These are phyloP conservation scores for Hymenoscyphus scutula DNA, from an alignment of 2,329 filamentous ascomycete genomes.

Conservation along the genomic window DNA sequence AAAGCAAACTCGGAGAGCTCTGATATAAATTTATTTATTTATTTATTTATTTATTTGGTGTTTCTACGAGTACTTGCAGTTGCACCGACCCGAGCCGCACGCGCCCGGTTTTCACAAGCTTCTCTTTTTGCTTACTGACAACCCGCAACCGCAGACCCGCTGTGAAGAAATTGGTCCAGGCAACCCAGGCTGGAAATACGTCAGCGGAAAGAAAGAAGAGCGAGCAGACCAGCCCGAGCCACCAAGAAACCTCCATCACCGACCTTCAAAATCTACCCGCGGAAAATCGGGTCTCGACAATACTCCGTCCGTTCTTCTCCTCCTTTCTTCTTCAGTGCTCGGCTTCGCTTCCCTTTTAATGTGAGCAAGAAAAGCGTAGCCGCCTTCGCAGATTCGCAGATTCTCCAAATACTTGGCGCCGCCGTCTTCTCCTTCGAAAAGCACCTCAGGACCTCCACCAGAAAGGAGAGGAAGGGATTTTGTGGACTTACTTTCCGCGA, in stretches of 20 bases:
- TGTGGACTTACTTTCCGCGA: conserved; percentile 11
- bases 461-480: conserved; percentile 16
- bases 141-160: neutral
- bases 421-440: conserved; percentile 5
- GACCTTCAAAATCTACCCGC: conserved; percentile 3
- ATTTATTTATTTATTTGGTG: neutral
- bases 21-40: neutral
- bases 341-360: conserved; percentile 8
- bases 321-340: neutral
- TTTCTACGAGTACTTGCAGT: neutral
- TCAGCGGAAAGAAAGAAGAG: conserved; percentile 18
- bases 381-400: conserved; percentile 6
- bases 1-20: neutral
- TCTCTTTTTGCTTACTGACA: neutral
- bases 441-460: conserved; percentile 2
- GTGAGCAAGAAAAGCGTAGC: conserved; percentile 6
- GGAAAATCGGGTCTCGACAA: neutral
- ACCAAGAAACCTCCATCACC: conserved; percentile 6
- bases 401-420: conserved; percentile 20
- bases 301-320: neutral
- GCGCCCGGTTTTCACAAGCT: conserved; percentile 13
- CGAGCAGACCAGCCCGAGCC: too few species aligned
- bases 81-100: neutral
- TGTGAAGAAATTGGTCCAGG: conserved; percentile 11
- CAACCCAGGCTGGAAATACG: conserved; percentile 16